Evolutionary conservation across 192 early-diverging fungal genomes (phyloP).

Genomic region (Coemansia sp.): DNA sequence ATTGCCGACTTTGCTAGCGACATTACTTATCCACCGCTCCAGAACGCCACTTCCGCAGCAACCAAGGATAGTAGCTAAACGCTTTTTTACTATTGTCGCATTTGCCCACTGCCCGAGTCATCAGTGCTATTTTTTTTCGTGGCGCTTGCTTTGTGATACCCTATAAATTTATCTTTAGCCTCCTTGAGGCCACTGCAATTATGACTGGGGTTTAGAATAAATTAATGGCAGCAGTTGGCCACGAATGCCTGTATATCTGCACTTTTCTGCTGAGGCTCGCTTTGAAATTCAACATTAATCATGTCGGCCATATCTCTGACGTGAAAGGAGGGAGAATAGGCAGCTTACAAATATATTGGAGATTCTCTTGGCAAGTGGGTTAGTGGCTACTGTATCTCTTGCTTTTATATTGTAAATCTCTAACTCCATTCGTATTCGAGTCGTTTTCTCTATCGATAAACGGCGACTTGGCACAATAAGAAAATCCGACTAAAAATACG

Average conservation of each 20-base stretch:
- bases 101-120: slow-evolving; percentile 1
- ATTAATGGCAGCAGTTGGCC: slow-evolving; percentile 3
- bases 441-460: background rate
- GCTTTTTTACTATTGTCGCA: background rate
- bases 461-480: background rate
- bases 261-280: background rate
- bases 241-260: background rate
- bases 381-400: background rate
- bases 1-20: slow-evolving; percentile 43
- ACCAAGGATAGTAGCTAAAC: slow-evolving; percentile 1
- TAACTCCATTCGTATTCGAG: background rate
- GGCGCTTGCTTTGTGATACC: background rate
- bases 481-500: background rate
- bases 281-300: background rate
- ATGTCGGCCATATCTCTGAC: background rate
- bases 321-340: background rate
- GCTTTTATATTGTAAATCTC: background rate
- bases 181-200: background rate
- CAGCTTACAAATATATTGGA: background rate
- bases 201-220: background rate
- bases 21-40: slow-evolving; percentile 49
- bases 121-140: background rate
- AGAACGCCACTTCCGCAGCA: slow-evolving; percentile 11
- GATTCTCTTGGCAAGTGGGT: background rate
- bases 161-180: background rate